Conservation (phyloP, 83 land plant genomes). For the Picea abies region DNA sequence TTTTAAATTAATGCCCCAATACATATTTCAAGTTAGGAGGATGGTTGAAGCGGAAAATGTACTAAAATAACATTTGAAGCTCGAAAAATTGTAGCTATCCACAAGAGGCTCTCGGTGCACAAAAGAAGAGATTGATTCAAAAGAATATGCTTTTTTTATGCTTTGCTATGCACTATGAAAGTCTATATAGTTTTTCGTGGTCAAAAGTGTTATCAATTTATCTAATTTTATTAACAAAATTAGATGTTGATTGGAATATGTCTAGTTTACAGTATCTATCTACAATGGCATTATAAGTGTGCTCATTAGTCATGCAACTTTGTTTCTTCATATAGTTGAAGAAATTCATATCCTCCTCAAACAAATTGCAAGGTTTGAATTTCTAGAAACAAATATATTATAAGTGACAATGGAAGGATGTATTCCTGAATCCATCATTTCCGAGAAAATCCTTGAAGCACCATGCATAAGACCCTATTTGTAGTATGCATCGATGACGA, state of each 20-base stretch:
- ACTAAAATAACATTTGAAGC: too few relatives aligned
- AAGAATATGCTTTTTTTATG: too few relatives aligned
- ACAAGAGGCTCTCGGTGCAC: too few relatives aligned
- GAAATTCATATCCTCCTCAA: conserved; percentile 62
- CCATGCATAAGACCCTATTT: conserved; percentile 58
- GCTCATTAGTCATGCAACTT: conserved; percentile 68
- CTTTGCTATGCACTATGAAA: conserved; percentile 12
- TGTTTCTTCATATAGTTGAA: conserved; percentile 75
- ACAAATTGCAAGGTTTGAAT: conserved; percentile 58
- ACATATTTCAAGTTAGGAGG: conserved; percentile 63
- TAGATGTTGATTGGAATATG: conserved; percentile 52
- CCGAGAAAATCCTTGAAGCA: conserved; percentile 70
- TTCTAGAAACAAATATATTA: conserved; percentile 71
- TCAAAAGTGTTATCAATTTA: conserved; percentile 35
- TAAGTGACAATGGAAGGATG: conserved; percentile 76
- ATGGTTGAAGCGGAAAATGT: conserved; percentile 48
- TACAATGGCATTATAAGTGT: conserved; percentile 65
- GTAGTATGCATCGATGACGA: conserved; percentile 50
- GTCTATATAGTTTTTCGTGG: conserved; percentile 30
- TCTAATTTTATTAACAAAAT: conserved; percentile 32
- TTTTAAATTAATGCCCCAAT: not conserved
- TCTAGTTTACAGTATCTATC: conserved; percentile 78
- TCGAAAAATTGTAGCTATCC: too few relatives aligned
- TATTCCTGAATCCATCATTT: conserved; percentile 4
- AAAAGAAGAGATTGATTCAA: too few relatives aligned